Percentiles rank a stretch among this genome's conserved stretches.
phyloP scores from a whole-genome alignment of 2,329 filamentous ascomycete genomes.

The Fusarium sp. region DNA sequence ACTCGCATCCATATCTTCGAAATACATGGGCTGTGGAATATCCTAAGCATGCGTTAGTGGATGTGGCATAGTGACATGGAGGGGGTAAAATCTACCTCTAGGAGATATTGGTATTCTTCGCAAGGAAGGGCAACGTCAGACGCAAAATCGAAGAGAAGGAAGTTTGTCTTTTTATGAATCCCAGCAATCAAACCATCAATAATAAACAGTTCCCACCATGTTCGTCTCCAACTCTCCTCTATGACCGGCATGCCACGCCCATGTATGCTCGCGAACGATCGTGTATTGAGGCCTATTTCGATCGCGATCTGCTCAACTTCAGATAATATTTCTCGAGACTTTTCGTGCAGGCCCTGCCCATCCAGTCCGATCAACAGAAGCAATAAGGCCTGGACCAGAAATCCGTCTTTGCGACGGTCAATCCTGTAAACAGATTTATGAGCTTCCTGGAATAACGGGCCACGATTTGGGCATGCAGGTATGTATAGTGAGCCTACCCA shows the following conservation, averaged over 20 bases:
- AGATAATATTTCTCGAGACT: slow-evolving; percentile 73
- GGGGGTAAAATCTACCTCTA: slow-evolving; percentile 59
- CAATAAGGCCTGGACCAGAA: slow-evolving; percentile 80
- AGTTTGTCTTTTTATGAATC: slow-evolving; percentile 77
- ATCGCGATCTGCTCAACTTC: slow-evolving; percentile 78
- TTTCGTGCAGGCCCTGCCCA: slow-evolving; percentile 76
- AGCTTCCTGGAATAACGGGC: slow-evolving; percentile 68
- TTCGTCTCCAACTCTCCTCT: slow-evolving; percentile 86
- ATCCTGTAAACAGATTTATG: slow-evolving; percentile 62
- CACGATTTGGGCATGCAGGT: slow-evolving; percentile 58
- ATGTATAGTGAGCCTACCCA: slow-evolving; percentile 69
- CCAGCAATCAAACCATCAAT: slow-evolving; percentile 87
- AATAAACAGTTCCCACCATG: slow-evolving; percentile 90
- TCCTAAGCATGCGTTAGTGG: slow-evolving; percentile 53
- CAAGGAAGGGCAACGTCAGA: slow-evolving; percentile 81
- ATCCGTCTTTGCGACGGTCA: slow-evolving; percentile 64
- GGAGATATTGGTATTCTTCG: slow-evolving; percentile 78
- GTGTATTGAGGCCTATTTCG: slow-evolving; percentile 79
- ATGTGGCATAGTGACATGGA: not conserved
- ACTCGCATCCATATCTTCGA: slow-evolving; percentile 80
- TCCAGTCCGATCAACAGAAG: slow-evolving; percentile 83
- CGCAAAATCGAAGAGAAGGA: slow-evolving; percentile 73
- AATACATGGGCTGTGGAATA: slow-evolving; percentile 68
- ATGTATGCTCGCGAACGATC: slow-evolving; percentile 72
- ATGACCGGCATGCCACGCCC: slow-evolving; percentile 73